Conservation (phyloP, 352 stramenopile species). For the Phytophthora ramorum region DNA sequence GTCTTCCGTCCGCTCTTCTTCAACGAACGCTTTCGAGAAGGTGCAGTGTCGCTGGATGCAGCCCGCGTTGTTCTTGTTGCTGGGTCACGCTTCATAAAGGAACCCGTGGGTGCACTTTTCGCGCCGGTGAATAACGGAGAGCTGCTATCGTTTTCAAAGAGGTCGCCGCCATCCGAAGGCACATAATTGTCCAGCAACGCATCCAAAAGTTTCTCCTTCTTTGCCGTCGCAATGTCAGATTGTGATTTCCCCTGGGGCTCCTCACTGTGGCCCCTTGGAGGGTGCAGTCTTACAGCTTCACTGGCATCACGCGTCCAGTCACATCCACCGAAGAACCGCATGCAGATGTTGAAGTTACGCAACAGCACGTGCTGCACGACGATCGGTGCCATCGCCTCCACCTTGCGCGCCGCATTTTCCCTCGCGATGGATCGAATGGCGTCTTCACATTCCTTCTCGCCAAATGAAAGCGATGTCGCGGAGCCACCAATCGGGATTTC, state of each 20-base stretch:
- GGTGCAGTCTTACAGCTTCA: constrained; percentile 45
- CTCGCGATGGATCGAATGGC: constrained; percentile 76
- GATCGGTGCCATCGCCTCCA: constrained; percentile 55
- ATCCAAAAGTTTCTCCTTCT: constrained; percentile 82
- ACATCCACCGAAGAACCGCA: constrained; percentile 88
- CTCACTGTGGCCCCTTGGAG: constrained; percentile 9
- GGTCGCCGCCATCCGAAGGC: constrained; percentile 54
- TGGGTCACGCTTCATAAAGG: constrained; percentile 44
- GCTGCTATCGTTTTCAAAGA: constrained; percentile 56
- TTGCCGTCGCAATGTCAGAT: constrained; percentile 21
- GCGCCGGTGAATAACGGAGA: constrained; percentile 49
- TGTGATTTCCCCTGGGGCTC: constrained; percentile 11
- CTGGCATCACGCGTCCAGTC: constrained; percentile 76
- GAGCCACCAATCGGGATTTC: constrained; percentile 87
- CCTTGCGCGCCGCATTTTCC: constrained; percentile 62
- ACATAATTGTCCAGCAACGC: constrained; percentile 88
- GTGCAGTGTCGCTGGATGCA: constrained; percentile 22
- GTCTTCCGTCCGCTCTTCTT: constrained; percentile 89
- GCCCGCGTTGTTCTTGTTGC: constrained; percentile 30
- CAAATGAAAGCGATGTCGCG: constrained; percentile 86
- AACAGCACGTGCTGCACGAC: constrained; percentile 84
- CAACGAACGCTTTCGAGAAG: constrained; percentile 60
- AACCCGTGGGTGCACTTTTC: constrained; percentile 44
- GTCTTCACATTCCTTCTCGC: constrained; percentile 81
- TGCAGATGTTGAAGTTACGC: constrained; percentile 89